Evolutionary conservation across 2,329 filamentous ascomycete genomes (phyloP), one percentile per base, ranked within the genome.

Genomic region (Colletotrichum magnum): DNA sequence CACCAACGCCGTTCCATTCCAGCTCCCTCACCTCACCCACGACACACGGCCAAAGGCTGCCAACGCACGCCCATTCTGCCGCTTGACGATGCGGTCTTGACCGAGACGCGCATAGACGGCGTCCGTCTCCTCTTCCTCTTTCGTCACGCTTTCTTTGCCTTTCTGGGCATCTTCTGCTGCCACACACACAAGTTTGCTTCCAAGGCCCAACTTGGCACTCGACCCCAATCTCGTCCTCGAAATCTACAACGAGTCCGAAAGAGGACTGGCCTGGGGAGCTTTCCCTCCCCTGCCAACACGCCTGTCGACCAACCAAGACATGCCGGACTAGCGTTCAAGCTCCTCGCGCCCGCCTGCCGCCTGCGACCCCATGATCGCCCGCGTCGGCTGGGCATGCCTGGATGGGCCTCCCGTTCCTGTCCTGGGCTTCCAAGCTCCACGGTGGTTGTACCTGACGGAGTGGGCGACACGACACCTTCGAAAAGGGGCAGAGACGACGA

Each of bases 301-400:
- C 32, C 32, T 36, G 32, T 36, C 32, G 32, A 36, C 32, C 32
- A 36, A 36, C 43, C 56, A 60, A 57, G 62, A 66, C 62, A 60
- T 65, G 28, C 66, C 28, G 62, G 56, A 15, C 61, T 60, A 69
- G 56, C 63, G 41, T 66, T 53, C 50, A 53, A 57, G 43, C 48
- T 54, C 61, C 66, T 26, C 51, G 66, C 62, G 62, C 66, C 45
- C 32, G 45, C 56, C 21, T 18, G 18, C 18, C 21, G 21, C 21
- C 62, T 69, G 62, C 56, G 28, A 61, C 62, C 66, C 66, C 62
- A 69, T 69, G 66, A 69, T 69, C 62, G 62, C 62, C 50, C 51
- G 36, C 56, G 48, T 69, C 66, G 66, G 66, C 66, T 69, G 62
- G 66, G 43, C 66, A 66, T 66, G 66, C 62, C 66, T 60, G 32